A percentile compares a stretch with the other conserved stretches of the same genome.
Evolutionary conservation across 1,139 yeast species (phyloP).

Genomic region (Lodderomyces orthopsilosis): DNA sequence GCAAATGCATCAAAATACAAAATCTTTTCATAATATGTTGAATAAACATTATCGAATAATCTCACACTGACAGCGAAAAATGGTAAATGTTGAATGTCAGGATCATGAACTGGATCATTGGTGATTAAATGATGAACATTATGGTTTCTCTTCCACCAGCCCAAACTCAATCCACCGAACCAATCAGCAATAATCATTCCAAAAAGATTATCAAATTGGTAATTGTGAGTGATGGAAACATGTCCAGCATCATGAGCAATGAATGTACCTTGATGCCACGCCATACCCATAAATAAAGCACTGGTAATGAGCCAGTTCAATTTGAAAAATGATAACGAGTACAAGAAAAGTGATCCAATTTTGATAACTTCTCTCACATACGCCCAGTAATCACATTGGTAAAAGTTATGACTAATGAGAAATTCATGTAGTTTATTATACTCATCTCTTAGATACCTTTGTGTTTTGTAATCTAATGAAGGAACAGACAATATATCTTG

Average conservation of each 20-base stretch:
- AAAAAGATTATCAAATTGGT: slow-evolving; percentile 70
- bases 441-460: slow-evolving; percentile 50
- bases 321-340: slow-evolving; percentile 50
- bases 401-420: slow-evolving; percentile 57
- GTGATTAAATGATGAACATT: slow-evolving; percentile 87
- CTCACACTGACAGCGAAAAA: slow-evolving; percentile 83
- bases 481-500: slow-evolving; percentile 59
- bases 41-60: slow-evolving; percentile 64
- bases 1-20: slow-evolving; percentile 71
- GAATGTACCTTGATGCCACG: slow-evolving; percentile 89
- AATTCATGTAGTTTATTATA: slow-evolving; percentile 61
- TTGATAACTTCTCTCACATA: slow-evolving; percentile 67
- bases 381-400: slow-evolving; percentile 70
- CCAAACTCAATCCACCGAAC: slow-evolving; percentile 83
- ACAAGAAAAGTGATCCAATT: slow-evolving; percentile 51
- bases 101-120: slow-evolving; percentile 90
- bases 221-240: slow-evolving; percentile 75
- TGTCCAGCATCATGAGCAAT: slow-evolving; percentile 93
- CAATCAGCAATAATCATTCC: slow-evolving; percentile 75
- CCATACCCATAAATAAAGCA: slow-evolving; percentile 67
- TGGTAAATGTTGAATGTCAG: slow-evolving; percentile 90
- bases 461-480: slow-evolving; percentile 64
- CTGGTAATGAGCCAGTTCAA: slow-evolving; percentile 48
- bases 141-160: slow-evolving; percentile 95
- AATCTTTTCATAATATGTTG: slow-evolving; percentile 72